These are phyloP conservation scores for Diplogelasinospora grovesii DNA, from an alignment of 495 filamentous ascomycete genomes.

Conservation along the genomic window DNA sequence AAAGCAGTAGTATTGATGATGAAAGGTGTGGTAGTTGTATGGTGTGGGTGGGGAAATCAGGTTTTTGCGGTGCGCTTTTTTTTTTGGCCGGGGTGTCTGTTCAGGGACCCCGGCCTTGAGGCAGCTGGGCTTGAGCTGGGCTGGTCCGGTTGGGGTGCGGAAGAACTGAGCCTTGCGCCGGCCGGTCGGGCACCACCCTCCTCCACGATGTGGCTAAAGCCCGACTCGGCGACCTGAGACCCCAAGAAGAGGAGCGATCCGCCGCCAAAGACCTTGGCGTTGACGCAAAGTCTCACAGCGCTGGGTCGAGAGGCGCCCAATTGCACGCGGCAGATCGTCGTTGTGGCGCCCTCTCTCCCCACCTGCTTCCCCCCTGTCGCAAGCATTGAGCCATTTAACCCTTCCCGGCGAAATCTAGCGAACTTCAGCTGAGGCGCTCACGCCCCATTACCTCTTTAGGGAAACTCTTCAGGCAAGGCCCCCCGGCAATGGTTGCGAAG, in stretches of 20 bases:
- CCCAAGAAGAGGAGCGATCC: slow-evolving; percentile 25
- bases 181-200: slow-evolving; percentile 26
- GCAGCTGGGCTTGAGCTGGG: slow-evolving; percentile 3
- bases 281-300: slow-evolving; percentile 35
- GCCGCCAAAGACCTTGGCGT: slow-evolving; percentile 22
- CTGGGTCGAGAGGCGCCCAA: slow-evolving; percentile 26
- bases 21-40: no score
- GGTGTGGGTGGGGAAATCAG: no score
- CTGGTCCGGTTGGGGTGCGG: no score
- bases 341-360: slow-evolving; percentile 20
- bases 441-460: slow-evolving; percentile 21
- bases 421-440: slow-evolving; percentile 28
- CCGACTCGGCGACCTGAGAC: slow-evolving; percentile 31
- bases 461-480: slow-evolving; percentile 7
- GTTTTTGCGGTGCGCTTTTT: no score
- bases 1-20: no score
- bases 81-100: no score
- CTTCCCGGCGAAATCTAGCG: slow-evolving; percentile 27
- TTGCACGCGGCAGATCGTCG: slow-evolving; percentile 18
- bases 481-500: background rate
- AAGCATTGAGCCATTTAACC: slow-evolving; percentile 13
- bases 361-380: no score
- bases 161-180: no score
- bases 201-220: slow-evolving; percentile 31
- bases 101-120: background rate